Evolutionary conservation across 192 early-diverging fungal species (phyloP), one percentile per base, ranked within the genome.

Genomic region (Rhizophagus sp.): DNA sequence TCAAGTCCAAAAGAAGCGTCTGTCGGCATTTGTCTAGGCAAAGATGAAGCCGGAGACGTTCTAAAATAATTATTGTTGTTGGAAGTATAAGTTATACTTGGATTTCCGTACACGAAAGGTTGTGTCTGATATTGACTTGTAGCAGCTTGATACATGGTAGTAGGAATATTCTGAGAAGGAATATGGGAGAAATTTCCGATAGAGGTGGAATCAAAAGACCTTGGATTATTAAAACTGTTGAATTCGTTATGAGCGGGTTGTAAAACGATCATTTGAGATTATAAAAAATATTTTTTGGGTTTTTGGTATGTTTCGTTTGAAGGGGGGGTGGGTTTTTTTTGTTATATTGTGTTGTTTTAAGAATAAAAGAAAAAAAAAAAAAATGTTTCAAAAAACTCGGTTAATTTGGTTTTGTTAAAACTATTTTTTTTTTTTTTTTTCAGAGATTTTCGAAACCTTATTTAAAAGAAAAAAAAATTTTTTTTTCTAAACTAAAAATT

Each of bases 231-330:
- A n/a, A 73, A 73, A 73, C 71, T 47, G 41, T 49, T 52, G 39
- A 77, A 30, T 49, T 77, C 75, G 75, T 77, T 77, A 66, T 33
- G 75, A 49, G 62, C 12, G 61, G 75, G 36, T 65, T 77, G 75
- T 77, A 77, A 77, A 77, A 65, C 63, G 34, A 77, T 63, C 75
- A 77, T 77, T 44, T 77, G 75, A 77, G 47, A 30, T 47, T 71
- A 74, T 57, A 5, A 57, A 19, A 19, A 30, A 30, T n/a, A 30
- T 30, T 30, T 30, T 30, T 30, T 30, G n/a, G n/a, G n/a, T n/a
- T n/a, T n/a, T n/a, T n/a, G n/a, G n/a, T n/a, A n/a, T n/a, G n/a
- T n/a, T n/a, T n/a, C n/a, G n/a, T n/a, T n/a, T n/a, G n/a, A n/a
- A n/a, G n/a, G n/a, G n/a, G n/a, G n/a, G n/a, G n/a, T n/a, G n/a